A percentile compares a stretch with the other conserved stretches of the same genome.
These are phyloP conservation scores for Xylariaceae sp. DNA, from an alignment of 2,329 filamentous ascomycete species.

Conservation along the genomic window DNA sequence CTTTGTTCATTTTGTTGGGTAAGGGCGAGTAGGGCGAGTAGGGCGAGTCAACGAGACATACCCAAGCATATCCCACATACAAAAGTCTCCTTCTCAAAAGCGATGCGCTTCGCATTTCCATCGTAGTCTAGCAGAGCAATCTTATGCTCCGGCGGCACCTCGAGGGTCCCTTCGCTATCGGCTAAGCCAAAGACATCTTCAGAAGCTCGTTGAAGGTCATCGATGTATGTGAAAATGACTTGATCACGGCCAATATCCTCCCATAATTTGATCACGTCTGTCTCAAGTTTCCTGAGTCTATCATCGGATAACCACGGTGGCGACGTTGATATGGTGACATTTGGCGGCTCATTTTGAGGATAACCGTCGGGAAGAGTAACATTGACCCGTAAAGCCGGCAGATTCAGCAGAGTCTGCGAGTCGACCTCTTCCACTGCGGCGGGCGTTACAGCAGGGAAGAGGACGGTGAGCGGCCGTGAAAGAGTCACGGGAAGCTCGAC, in stretches of 20 bases:
- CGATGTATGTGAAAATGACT: conserved; percentile 58
- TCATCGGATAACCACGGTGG: conserved; percentile 52
- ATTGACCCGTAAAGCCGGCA: conserved; percentile 51
- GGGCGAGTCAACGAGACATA: conserved; percentile 30
- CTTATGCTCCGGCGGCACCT: conserved; percentile 54
- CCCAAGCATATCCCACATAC: conserved; percentile 79
- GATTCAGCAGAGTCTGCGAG: conserved; percentile 48
- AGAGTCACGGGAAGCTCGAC: conserved; percentile 56
- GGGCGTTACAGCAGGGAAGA: conserved; percentile 45
- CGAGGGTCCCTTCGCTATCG: conserved; percentile 42
- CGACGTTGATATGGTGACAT: conserved; percentile 45
- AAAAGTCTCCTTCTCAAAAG: conserved; percentile 80
- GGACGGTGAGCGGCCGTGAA: conserved; percentile 48
- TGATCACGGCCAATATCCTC: conserved; percentile 55
- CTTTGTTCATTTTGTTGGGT: not conserved
- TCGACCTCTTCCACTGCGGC: conserved; percentile 27
- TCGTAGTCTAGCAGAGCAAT: conserved; percentile 74
- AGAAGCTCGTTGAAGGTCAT: conserved; percentile 54
- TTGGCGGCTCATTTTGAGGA: conserved; percentile 47
- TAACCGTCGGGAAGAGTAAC: conserved; percentile 55
- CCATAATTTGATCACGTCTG: conserved; percentile 51
- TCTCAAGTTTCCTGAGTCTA: conserved; percentile 45
- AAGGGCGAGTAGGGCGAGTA: not conserved
- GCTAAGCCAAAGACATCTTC: conserved; percentile 57
- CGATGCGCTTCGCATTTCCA: conserved; percentile 62